Evolutionary conservation across 768 basidiomycete species (phyloP), one percentile per base, ranked within the genome.

Genomic region (Kwoniella sp.): DNA sequence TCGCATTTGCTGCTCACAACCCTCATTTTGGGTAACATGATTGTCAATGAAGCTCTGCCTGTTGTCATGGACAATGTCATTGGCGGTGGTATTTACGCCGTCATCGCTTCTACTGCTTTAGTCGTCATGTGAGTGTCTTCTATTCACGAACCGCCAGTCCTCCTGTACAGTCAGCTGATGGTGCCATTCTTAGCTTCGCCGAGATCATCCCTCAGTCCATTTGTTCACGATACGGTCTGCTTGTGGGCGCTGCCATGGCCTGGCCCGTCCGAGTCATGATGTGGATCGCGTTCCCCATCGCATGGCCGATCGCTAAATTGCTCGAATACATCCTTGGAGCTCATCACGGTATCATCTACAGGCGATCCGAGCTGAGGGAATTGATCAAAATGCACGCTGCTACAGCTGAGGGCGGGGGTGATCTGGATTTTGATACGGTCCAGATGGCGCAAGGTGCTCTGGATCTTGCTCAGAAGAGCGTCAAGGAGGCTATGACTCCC

Each of bases 201-300:
- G 92, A 94, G 82, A 91, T 94, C 68, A 93, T 94, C 67, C 92
- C 92, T 0, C 92, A 95, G 75, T 91, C 90, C 1, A 83, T 94
- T n/a, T 95, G 91, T 80, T 91, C 91, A 23, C 89, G 92, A 38
- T 89, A 92, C 83, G 93, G 93, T 23, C 85, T 94, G 4, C 90
- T 89, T 71, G 86, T 95, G 52, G 92, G 92, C 37, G 91, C 92
- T 9, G 90, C 90, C 74, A 90, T 91, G 89, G 92, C 89, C 0
- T 83, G 84, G 0, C 85, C 89, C 47, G 89, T 90, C 0, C 86
- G 84, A 38, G 69, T 85, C 34, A 81, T 94, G 37, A 89, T 93
- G 2, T 89, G 86, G 82, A 80, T 84, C 22, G 72, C 92, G 77
- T 91, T 91, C 61, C 72, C 72, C 15, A 81, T 94, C 51, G 84